phyloP scores from a whole-genome alignment of 371 early-diverging fungal species.

The Mortierella sp. region DNA sequence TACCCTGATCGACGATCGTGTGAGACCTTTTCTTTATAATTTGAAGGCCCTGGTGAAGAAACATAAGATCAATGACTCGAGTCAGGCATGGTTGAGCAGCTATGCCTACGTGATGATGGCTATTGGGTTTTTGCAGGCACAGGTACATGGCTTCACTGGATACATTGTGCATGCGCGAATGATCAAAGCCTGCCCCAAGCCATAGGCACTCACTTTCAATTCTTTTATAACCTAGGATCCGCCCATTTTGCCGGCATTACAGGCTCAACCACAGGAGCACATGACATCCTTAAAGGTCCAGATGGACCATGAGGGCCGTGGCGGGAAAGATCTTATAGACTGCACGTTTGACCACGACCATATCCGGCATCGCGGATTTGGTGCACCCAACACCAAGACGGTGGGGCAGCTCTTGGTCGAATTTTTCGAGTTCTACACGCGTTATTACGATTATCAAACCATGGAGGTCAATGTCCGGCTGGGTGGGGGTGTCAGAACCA shows the following conservation, averaged over 20 bases:
- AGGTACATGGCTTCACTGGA: slow-evolving; percentile 11
- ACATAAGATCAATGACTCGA: slow-evolving; percentile 47
- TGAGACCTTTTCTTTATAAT: slow-evolving; percentile 73
- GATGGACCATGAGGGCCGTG: slow-evolving; percentile 19
- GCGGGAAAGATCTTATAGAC: slow-evolving; percentile 20
- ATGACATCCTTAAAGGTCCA: slow-evolving; percentile 23
- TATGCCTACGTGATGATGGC: slow-evolving; percentile 54
- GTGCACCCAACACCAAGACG: slow-evolving; percentile 31
- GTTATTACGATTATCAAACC: slow-evolving; percentile 47
- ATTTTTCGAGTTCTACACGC: slow-evolving; percentile 47
- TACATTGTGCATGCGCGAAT: neutral
- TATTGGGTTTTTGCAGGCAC: slow-evolving; percentile 47
- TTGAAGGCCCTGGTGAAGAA: slow-evolving; percentile 63
- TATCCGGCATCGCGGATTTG: slow-evolving; percentile 29
- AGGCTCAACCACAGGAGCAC: slow-evolving; percentile 23
- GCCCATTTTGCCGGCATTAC: slow-evolving; percentile 33
- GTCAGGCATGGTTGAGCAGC: slow-evolving; percentile 36
- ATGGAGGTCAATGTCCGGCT: slow-evolving; percentile 52
- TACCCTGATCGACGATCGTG: slow-evolving; percentile 79
- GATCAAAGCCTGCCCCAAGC: neutral
- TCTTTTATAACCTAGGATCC: slow-evolving; percentile 34
- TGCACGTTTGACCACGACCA: slow-evolving; percentile 41
- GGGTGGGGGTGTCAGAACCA: slow-evolving; percentile 30
- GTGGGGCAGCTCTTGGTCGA: slow-evolving; percentile 47
- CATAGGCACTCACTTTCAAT: too few relatives aligned